Base-by-base conservation (phyloP, 805 yeast species). In the Jamesozyma hellenica region DNA sequence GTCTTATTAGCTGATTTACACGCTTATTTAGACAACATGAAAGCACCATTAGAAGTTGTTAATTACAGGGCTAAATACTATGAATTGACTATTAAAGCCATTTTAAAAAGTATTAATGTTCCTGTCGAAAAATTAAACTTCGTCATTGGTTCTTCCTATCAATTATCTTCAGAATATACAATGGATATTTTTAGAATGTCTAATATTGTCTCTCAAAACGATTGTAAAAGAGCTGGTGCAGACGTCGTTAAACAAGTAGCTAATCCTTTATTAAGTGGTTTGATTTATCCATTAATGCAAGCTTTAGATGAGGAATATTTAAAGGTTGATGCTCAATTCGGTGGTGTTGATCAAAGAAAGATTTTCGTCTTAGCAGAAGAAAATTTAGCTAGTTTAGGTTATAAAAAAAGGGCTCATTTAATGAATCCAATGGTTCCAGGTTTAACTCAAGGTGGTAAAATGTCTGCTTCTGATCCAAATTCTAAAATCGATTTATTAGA, bases 371-470 rank as follows among this genome's bases (percentile, higher is more conserved):
- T 92, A 40, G 97, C 98, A 8, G 98, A 92, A 64, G 98, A 92
- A 67, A 81, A 83, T 65, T 75, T 92, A 59, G 88, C 79, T 32
- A 58, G 76, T 37, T 55, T 92, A 41, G 96, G 96, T 32, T 92
- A 90, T 79, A 85, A 83, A 67, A 92, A 92, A 72, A 81, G 99
- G 62, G 98, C 94, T 25, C 99, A 92, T 67, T 71, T 92, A 59
- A 92, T 92, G 99, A 92, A 92, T 68, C 90, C 87, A 40, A 90
- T 92, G 97, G 96, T 94, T 35, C 98, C 98, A 36, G 97, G 98
- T 40, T 75, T 92, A 53, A 78, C 82, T 26, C 96, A 88, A 66
- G 96, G 97, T 53, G 98, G 94, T 55, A 92, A 92, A 62, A 92
- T 92, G 99, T 85, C 96, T 53, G 96, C 98, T 2, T 85, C 96